Percentiles rank a stretch among this genome's conserved stretches.
These are phyloP conservation scores for Candida broadrunensis DNA, from an alignment of 805 yeast species.

Conservation along the genomic window DNA sequence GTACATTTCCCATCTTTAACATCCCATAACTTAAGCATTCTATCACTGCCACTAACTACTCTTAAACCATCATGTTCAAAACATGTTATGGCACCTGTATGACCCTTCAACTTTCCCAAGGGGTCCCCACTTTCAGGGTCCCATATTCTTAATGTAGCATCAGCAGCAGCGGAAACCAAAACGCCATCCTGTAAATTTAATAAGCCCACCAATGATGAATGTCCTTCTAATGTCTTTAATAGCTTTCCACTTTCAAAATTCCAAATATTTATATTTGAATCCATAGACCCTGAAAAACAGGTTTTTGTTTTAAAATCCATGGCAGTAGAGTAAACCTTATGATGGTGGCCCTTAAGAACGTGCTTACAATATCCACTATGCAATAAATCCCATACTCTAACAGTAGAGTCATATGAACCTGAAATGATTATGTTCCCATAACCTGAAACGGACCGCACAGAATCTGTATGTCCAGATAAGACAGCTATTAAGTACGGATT, in stretches of 20 bases:
- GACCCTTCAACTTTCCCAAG: conserved; percentile 71
- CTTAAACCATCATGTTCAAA: conserved; percentile 84
- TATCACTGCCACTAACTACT: conserved; percentile 85
- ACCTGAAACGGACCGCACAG: conserved; percentile 84
- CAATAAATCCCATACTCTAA: conserved; percentile 85
- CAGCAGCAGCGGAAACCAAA: conserved; percentile 94
- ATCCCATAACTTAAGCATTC: conserved; percentile 86
- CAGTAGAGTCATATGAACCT: conserved; percentile 87
- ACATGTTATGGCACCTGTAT: conserved; percentile 86
- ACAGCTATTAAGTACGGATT: conserved; percentile 69
- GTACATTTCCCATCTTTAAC: conserved; percentile 73
- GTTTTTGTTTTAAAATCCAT: conserved; percentile 72
- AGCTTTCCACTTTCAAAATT: conserved; percentile 74
- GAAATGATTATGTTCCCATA: conserved; percentile 79
- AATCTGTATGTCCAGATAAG: conserved; percentile 48
- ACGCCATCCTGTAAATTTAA: conserved; percentile 72
- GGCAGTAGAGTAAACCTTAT: conserved; percentile 85
- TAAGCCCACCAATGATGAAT: conserved; percentile 85
- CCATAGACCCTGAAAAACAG: conserved; percentile 91
- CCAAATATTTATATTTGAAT: conserved; percentile 86
- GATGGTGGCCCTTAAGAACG: conserved; percentile 79
- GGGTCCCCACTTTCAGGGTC: conserved; percentile 75
- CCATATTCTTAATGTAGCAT: conserved; percentile 89
- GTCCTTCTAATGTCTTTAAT: conserved; percentile 75
- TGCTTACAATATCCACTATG: conserved; percentile 69